Evolutionary conservation across 192 early-diverging fungal genomes (phyloP).

Genomic region (Coemansia reversa): DNA sequence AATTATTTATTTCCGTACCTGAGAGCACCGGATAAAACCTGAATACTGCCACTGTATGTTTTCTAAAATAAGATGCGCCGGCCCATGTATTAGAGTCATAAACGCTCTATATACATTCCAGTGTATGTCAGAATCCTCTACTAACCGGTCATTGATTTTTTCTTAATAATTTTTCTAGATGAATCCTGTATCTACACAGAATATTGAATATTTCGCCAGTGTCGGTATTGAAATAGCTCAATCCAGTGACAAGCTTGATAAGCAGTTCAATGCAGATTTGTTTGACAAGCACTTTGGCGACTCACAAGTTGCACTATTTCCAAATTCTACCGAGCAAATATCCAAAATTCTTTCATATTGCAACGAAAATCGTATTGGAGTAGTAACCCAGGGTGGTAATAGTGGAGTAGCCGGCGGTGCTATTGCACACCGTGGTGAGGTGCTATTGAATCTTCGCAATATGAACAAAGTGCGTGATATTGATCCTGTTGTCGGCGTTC

Average conservation of each 20-base stretch:
- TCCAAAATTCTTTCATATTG: conserved; percentile 83
- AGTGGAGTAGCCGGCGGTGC: conserved; percentile 93
- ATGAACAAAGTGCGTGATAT: conserved; percentile 79
- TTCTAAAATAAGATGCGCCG: too few species aligned
- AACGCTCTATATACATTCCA: too few species aligned
- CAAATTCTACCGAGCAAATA: conserved; percentile 81
- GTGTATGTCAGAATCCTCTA: too few species aligned
- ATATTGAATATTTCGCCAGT: conserved; percentile 33
- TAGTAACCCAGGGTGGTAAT: conserved; percentile 97
- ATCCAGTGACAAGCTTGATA: conserved; percentile 15
- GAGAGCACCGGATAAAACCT: too few species aligned
- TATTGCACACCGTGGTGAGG: conserved; percentile 89
- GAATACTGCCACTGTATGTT: too few species aligned
- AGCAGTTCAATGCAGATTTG: conserved; percentile 71
- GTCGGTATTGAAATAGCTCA: conserved; percentile 24
- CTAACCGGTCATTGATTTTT: not conserved
- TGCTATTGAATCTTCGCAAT: conserved; percentile 71
- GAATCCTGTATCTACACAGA: conserved; percentile 21
- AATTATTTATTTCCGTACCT: too few species aligned
- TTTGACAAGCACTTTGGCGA: conserved; percentile 90
- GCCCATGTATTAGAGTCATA: too few species aligned
- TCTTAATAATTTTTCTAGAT: not conserved
- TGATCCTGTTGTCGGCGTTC: conserved; percentile 73
- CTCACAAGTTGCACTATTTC: conserved; percentile 73
- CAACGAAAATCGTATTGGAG: conserved; percentile 74